Evolutionary conservation across 345 rosid species (phyloP).

Genomic region (Dipteronia dyeriana): DNA sequence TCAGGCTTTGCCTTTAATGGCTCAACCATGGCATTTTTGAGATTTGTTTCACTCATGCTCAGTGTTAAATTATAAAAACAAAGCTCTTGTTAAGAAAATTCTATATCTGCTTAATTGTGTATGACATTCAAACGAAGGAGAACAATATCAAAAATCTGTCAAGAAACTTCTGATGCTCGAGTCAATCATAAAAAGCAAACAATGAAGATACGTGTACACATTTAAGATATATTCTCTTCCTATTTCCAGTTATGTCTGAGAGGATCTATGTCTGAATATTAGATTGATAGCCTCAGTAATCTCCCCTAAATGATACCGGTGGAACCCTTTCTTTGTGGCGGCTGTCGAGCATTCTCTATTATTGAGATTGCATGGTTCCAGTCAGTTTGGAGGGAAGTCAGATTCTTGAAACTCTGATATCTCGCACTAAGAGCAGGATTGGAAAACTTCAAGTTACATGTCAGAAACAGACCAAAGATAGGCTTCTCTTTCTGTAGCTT

Average conservation of each 20-base stretch:
- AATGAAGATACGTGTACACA: neutral
- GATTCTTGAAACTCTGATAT: neutral
- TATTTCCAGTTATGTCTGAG: too few relatives aligned
- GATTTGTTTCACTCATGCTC: too few relatives aligned
- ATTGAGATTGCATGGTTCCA: too few relatives aligned
- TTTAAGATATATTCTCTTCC: neutral
- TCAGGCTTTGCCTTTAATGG: too few relatives aligned
- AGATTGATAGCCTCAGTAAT: neutral
- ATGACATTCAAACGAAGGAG: neutral
- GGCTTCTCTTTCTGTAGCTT: constrained; percentile 87
- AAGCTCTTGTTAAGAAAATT: too few relatives aligned
- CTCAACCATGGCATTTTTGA: too few relatives aligned
- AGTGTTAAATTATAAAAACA: too few relatives aligned
- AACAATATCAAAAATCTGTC: neutral
- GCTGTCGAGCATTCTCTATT: neutral
- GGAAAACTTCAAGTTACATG: constrained; percentile 45
- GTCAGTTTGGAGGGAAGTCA: too few relatives aligned
- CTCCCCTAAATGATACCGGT: neutral
- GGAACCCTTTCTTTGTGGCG: neutral
- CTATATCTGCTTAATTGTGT: neutral
- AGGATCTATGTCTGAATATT: neutral
- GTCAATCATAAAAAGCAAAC: neutral
- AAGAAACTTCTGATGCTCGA: neutral
- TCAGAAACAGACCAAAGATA: constrained; percentile 94
- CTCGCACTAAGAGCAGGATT: neutral